A percentile compares a stretch with the other conserved stretches of the same genome.
Conservation (phyloP, 1,139 yeast species). For the Keqinozyma sinolaborantium region DNA sequence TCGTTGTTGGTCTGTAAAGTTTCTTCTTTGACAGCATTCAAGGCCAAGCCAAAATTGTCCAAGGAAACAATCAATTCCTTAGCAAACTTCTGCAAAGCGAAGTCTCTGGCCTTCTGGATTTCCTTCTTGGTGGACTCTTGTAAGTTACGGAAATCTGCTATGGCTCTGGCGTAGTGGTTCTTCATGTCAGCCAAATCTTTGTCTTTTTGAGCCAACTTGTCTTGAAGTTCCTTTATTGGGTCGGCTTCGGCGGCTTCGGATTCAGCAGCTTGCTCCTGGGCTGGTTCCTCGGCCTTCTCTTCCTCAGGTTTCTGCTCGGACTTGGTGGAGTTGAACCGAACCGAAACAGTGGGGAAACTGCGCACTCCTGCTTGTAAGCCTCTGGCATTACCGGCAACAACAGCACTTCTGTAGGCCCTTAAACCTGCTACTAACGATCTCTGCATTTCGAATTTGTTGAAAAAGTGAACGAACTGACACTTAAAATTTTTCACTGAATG, state of each 20-base stretch:
- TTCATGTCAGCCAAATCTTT: slow-evolving; percentile 80
- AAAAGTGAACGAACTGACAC: neutral
- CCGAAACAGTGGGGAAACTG: slow-evolving; percentile 1
- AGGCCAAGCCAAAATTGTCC: slow-evolving; percentile 88
- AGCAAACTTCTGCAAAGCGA: slow-evolving; percentile 90
- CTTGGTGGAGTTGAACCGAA: slow-evolving; percentile 9
- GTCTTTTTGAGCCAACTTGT: slow-evolving; percentile 62
- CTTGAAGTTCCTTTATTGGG: slow-evolving; percentile 28
- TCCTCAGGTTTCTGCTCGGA: slow-evolving; percentile 3
- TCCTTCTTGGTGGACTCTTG: slow-evolving; percentile 91
- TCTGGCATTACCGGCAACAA: neutral
- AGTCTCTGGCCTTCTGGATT: slow-evolving; percentile 81
- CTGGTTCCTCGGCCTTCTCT: slow-evolving; percentile 6
- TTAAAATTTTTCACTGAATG: too few relatives aligned
- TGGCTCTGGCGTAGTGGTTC: slow-evolving; percentile 77
- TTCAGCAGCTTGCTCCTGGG: slow-evolving; percentile 13
- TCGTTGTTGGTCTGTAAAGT: slow-evolving; percentile 56
- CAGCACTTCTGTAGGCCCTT: slow-evolving; percentile 1
- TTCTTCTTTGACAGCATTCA: slow-evolving; percentile 72
- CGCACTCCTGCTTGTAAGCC: neutral
- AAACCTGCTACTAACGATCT: slow-evolving; percentile 1
- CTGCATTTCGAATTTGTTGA: neutral
- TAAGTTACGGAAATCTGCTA: slow-evolving; percentile 90
- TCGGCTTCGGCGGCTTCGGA: slow-evolving; percentile 3
- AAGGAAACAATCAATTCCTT: slow-evolving; percentile 86